phyloP scores from a whole-genome alignment of 768 basidiomycete genomes.

The Leccinum aurantiacum region DNA sequence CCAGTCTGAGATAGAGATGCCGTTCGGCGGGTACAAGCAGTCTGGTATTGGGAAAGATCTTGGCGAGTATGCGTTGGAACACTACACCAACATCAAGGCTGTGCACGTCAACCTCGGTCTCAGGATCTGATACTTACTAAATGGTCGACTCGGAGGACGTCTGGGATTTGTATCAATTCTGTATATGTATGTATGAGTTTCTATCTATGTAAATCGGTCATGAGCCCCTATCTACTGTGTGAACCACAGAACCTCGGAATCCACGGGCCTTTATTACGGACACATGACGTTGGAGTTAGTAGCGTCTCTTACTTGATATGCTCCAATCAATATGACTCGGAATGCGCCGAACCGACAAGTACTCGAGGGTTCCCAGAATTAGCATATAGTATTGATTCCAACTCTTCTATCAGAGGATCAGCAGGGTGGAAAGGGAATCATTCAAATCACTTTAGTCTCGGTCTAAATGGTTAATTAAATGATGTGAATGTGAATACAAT shows the following conservation, averaged over 20 bases:
- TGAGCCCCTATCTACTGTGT: not conserved
- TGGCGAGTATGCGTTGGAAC: constrained; percentile 14
- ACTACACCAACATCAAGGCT: constrained; percentile 13
- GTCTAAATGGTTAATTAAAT: no score
- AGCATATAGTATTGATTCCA: no score
- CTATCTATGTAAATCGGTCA: not conserved
- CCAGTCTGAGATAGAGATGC: constrained; percentile 9
- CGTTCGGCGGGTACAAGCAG: constrained; percentile 14
- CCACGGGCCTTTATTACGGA: no score
- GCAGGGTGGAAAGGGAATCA: no score
- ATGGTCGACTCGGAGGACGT: not conserved
- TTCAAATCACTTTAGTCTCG: no score
- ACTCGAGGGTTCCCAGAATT: no score
- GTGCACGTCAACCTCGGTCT: constrained; percentile 10
- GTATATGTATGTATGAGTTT: not conserved
- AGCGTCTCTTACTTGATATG: no score
- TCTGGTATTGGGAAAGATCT: constrained; percentile 11
- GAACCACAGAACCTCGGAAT: not conserved
- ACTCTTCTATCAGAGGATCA: no score
- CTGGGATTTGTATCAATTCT: not conserved
- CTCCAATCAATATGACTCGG: no score
- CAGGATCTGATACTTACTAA: constrained; percentile 1
- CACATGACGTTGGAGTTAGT: no score
- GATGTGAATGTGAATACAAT: no score
- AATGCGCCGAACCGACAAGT: no score